Conservation (phyloP, 78 protist genomes). For the Dictyostelium citrinum region DNA sequence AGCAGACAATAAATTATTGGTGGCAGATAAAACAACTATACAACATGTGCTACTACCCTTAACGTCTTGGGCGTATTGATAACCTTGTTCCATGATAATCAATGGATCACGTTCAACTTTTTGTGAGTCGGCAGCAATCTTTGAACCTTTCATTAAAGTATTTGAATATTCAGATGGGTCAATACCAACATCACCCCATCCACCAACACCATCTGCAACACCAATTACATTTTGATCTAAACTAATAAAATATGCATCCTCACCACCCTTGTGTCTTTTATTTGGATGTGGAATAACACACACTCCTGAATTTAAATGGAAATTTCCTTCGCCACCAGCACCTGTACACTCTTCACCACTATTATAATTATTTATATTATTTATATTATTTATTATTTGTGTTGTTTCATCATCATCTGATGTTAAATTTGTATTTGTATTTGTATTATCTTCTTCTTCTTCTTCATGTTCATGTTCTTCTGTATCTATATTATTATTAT, state of each 20-base stretch:
- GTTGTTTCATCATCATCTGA: conserved; percentile 4
- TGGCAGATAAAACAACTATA: conserved; percentile 43
- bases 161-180: conserved; percentile 84
- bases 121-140: not conserved
- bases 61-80: conserved; percentile 31
- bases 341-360: not conserved
- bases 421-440: not conserved
- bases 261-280: conserved; percentile 79
- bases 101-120: conserved; percentile 22
- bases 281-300: conserved; percentile 79
- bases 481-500: not conserved
- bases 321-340: not conserved
- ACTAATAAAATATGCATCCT: conserved; percentile 71
- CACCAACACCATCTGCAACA: conserved; percentile 87
- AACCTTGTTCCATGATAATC: conserved; percentile 67
- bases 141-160: conserved; percentile 84
- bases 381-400: not conserved
- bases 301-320: conserved; percentile 58
- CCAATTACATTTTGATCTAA: conserved; percentile 31
- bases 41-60: conserved; percentile 88
- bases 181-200: conserved; percentile 88
- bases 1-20: conserved; percentile 20
- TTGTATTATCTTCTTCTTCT: not conserved
- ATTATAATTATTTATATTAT: not conserved
- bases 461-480: not conserved